Conservation (phyloP, 805 yeast genomes). For the Candida lessepsii region DNA sequence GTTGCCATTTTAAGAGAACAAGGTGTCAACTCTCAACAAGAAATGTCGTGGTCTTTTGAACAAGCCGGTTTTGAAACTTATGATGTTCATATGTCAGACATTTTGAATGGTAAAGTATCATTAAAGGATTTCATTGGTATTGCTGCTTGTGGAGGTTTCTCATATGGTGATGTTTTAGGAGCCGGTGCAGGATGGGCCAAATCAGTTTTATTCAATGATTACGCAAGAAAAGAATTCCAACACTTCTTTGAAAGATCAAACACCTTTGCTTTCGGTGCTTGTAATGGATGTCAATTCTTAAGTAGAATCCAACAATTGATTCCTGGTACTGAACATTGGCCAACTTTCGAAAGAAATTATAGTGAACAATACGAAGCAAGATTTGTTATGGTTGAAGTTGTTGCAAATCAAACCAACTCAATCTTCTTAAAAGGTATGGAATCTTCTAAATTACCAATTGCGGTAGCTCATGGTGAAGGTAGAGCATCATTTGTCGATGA, state of each 20-base stretch:
- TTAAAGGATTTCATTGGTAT: conserved; percentile 83
- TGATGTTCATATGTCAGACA: conserved; percentile 96
- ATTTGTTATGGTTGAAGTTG: conserved; percentile 82
- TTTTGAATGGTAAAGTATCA: conserved; percentile 67
- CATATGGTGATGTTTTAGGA: conserved; percentile 97
- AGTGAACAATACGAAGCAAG: conserved; percentile 98
- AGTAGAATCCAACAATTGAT: conserved; percentile 81
- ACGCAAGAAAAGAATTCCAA: conserved; percentile 71
- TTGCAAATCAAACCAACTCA: conserved; percentile 46
- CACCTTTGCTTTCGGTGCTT: conserved; percentile 96
- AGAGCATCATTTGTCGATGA: conserved; percentile 66
- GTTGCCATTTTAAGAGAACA: conserved; percentile 97
- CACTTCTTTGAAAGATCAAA: conserved; percentile 84
- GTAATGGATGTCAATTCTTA: conserved; percentile 97
- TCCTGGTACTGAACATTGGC: conserved; percentile 96
- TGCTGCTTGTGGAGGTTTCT: conserved; percentile 99
- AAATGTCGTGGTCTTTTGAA: conserved; percentile 96
- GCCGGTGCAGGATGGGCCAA: conserved; percentile 99
- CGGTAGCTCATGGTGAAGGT: conserved; percentile 99
- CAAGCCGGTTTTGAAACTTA: conserved; percentile 93
- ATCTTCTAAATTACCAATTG: conserved; percentile 93
- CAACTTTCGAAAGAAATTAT: conserved; percentile 83
- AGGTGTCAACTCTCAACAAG: conserved; percentile 97
- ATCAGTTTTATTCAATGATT: conserved; percentile 82
- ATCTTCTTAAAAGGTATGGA: conserved; percentile 87